phyloP scores from a whole-genome alignment of 331 rosid species.

The Erythrophleum ivorense region DNA sequence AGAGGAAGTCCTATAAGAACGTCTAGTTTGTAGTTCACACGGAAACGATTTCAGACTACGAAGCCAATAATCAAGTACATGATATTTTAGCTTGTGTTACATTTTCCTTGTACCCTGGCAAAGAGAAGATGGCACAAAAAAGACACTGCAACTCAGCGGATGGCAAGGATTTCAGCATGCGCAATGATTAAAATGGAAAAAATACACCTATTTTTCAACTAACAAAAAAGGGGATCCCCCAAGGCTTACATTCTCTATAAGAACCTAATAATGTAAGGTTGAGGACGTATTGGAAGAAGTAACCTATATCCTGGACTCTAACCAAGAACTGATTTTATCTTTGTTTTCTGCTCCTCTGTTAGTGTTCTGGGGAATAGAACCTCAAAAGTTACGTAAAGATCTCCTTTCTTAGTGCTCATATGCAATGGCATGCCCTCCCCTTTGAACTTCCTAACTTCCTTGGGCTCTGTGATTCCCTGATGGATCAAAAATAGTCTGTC shows the following conservation, averaged over 20 bases:
- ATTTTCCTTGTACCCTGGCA: conserved; percentile 25
- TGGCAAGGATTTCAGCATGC: conserved; percentile 27
- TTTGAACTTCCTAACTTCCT: conserved; percentile 80
- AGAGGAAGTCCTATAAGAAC: not conserved
- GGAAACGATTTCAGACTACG: not conserved
- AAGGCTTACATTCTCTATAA: conserved; percentile 35
- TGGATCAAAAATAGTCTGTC: conserved; percentile 24
- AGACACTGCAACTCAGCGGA: conserved; percentile 20
- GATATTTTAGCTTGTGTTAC: conserved; percentile 10
- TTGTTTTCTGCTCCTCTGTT: conserved; percentile 74
- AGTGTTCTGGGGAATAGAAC: conserved; percentile 77
- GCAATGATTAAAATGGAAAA: conserved; percentile 11
- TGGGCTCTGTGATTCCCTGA: conserved; percentile 82
- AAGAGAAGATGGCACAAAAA: conserved; percentile 25
- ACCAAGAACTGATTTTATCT: conserved; percentile 63
- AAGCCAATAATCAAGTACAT: conserved; percentile 11
- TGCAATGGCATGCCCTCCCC: conserved; percentile 89
- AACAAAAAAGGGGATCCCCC: conserved; percentile 39
- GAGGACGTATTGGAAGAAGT: not conserved
- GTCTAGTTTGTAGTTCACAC: not conserved
- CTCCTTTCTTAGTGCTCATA: conserved; percentile 80
- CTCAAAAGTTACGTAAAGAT: conserved; percentile 74
- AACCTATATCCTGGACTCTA: conserved; percentile 34
- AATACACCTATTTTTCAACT: conserved; percentile 39
- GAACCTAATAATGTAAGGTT: conserved; percentile 47